Conservation (phyloP, 257 asterid species). For the Primulina eburnea region DNA sequence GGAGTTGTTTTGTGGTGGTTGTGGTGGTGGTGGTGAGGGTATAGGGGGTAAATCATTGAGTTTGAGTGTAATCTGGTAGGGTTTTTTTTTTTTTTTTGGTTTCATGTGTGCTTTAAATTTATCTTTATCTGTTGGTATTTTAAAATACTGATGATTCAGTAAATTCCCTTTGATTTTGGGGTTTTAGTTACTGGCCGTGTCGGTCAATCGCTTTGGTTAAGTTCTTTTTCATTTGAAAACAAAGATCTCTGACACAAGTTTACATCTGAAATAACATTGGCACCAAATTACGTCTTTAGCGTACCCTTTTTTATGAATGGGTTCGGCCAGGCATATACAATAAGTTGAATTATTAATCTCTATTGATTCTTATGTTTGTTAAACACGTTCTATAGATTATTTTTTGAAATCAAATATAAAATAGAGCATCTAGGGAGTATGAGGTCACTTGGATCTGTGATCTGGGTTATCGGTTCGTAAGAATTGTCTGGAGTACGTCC, state of each 20-base stretch:
- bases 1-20: not conserved
- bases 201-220: conserved; percentile 15
- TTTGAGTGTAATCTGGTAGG: no score
- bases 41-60: not conserved
- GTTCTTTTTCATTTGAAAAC: not conserved
- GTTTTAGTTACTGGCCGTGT: conserved; percentile 19
- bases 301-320: not conserved
- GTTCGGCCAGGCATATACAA: not conserved
- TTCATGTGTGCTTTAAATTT: not conserved
- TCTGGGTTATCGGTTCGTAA: not conserved
- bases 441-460: not conserved
- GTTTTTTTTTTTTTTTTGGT: not conserved
- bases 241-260: not conserved
- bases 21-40: not conserved
- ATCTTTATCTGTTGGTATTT: not conserved
- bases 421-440: not conserved
- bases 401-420: no score
- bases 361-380: not conserved
- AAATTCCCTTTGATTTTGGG: conserved; percentile 12
- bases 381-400: not conserved
- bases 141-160: not conserved
- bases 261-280: not conserved
- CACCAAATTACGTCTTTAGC: not conserved
- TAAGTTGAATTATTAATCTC: not conserved
- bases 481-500: not conserved